Base-by-base conservation (phyloP, 306 rosid genomes). In the Vigna nakashimae region DNA sequence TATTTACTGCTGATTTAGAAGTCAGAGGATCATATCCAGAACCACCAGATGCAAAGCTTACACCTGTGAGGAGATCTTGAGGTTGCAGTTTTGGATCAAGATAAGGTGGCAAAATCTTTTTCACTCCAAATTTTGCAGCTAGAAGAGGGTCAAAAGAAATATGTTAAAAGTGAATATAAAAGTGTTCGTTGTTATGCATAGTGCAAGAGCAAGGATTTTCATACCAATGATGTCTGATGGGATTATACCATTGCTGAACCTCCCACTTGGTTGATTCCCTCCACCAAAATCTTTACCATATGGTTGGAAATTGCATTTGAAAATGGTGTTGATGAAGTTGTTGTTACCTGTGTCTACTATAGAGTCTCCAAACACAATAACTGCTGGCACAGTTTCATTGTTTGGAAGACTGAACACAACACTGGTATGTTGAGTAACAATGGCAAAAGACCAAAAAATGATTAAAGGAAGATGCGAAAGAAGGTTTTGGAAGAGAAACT, bases 21-120 rank as follows among this genome's bases (percentile, higher is more conserved):
- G 97, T 88, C n/a, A 89, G 85, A 79, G 93, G 93, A 60, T 93
- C 98, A 80, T 83, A 93, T 48, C 97, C 96, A 0, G 89, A 38
- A 16, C 87, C 97, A 12, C 90, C 92, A 0, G 97, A 91, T 49
- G 93, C 97, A 70, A 91, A 91, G 80, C 91, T 82, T 10, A 91
- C 97, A 2, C 96, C 97, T 0, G 91, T 91, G 50, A 87, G 86
- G 63, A 93, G 87, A 67, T 93, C 98, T n/a, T 87, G 24, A 11
- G 60, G 65, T 66, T 84, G 76, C 66, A 88, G 30, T 75, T 50
- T 87, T 34, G 90, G 95, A 71, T 91, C 91, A 22, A 88, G 86
- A 84, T 83, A 91, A 17, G 97, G 49, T 5, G 96, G 93, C 52
- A 91, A 75, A 32, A 87, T 20, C 32, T 88, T 79, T 73, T 91